These are phyloP conservation scores for Penicillium sp. DNA, from an alignment of 2,329 filamentous ascomycete species.

Conservation along the genomic window DNA sequence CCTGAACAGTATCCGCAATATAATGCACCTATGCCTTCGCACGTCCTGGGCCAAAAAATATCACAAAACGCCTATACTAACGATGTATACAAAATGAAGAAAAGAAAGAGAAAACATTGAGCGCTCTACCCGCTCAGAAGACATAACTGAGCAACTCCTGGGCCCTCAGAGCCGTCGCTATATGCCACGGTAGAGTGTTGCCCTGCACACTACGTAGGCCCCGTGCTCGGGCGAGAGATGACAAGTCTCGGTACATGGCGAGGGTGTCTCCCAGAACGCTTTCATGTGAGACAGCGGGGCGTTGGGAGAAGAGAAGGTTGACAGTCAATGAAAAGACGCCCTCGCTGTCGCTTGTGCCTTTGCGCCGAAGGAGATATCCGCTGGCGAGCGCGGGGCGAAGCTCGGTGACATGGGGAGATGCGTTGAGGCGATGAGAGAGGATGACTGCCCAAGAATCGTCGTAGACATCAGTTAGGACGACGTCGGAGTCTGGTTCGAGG, in stretches of 20 bases:
- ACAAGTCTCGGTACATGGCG: slow-evolving; percentile 48
- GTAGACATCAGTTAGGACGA: slow-evolving; percentile 57
- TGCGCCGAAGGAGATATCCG: slow-evolving; percentile 51
- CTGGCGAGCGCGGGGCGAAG: slow-evolving; percentile 48
- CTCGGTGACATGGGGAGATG: slow-evolving; percentile 44
- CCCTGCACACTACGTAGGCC: slow-evolving; percentile 45
- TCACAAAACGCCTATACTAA: slow-evolving; percentile 7
- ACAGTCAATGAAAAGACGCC: slow-evolving; percentile 45
- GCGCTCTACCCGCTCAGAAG: slow-evolving; percentile 30
- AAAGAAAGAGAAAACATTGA: background rate
- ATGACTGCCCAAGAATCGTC: slow-evolving; percentile 64
- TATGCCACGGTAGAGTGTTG: slow-evolving; percentile 52
- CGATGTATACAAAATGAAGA: background rate
- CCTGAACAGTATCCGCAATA: slow-evolving; percentile 10
- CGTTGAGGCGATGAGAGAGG: slow-evolving; percentile 53
- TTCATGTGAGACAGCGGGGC: slow-evolving; percentile 35
- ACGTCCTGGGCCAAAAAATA: slow-evolving; percentile 9
- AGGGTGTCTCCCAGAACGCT: slow-evolving; percentile 45
- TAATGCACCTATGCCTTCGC: slow-evolving; percentile 18
- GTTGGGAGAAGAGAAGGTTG: slow-evolving; percentile 44
- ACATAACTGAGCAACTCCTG: slow-evolving; percentile 46
- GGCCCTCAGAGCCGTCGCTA: slow-evolving; percentile 47
- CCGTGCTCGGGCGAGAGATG: slow-evolving; percentile 45
- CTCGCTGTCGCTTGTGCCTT: slow-evolving; percentile 44
- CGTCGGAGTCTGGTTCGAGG: slow-evolving; percentile 55